Conservation (phyloP, 768 basidiomycete species). For the Mycena olivaceomarginata region DNA sequence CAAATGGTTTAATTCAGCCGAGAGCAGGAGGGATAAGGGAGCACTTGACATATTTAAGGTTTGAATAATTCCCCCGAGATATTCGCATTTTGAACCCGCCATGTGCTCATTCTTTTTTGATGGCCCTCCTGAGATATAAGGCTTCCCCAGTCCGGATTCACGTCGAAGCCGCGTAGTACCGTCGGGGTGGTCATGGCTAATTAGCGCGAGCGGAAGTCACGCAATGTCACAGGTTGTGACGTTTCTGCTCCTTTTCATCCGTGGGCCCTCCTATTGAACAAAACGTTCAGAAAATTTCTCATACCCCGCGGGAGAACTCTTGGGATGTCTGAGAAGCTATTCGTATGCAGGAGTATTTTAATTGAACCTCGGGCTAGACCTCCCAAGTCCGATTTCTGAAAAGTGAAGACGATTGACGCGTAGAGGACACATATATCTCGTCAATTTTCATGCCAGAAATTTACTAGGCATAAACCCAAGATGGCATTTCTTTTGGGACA, state of each 20-base stretch:
- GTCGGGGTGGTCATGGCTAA: conserved; percentile 8
- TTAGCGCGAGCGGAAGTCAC: conserved; percentile 9
- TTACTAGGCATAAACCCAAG: no score
- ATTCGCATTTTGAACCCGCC: no score
- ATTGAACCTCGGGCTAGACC: background rate
- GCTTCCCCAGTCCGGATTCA: conserved; percentile 9
- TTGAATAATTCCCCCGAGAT: no score
- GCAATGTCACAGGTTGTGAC: background rate
- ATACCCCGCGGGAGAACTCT: background rate
- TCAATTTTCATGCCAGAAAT: background rate
- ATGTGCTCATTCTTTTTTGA: no score
- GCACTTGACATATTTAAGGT: no score
- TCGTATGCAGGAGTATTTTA: background rate
- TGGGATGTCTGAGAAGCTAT: background rate
- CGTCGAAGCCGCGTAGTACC: background rate
- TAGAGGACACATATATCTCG: background rate
- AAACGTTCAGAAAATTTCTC: background rate
- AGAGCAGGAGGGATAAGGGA: no score
- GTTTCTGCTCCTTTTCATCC: background rate
- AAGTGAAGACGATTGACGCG: conserved; percentile 6
- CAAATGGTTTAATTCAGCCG: no score
- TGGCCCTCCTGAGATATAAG: background rate
- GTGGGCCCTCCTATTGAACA: background rate
- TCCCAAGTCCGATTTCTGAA: background rate
- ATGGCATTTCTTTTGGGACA: no score